phyloP scores from a whole-genome alignment of 2,329 filamentous ascomycete genomes.

The Xylaria sp. region DNA sequence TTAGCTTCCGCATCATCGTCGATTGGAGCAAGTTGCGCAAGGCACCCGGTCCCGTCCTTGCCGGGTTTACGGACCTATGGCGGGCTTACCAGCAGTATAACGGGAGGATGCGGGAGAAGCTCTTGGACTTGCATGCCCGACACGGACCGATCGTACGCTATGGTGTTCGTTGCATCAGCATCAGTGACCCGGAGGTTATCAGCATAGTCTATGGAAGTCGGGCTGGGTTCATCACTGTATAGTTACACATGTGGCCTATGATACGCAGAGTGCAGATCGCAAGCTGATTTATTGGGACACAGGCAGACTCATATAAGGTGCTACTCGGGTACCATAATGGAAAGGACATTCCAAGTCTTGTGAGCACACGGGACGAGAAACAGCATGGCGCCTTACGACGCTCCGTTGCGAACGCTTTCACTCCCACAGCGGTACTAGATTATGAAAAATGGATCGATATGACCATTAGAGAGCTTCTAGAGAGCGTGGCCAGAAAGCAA shows the following conservation, averaged over 20 bases:
- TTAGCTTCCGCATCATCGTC: constrained; percentile 21
- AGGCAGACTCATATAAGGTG: constrained; percentile 37
- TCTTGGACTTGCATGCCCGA: constrained; percentile 31
- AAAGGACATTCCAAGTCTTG: constrained; percentile 35
- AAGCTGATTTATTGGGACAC: background rate
- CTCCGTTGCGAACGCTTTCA: constrained; percentile 37
- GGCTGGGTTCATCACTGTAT: constrained; percentile 34
- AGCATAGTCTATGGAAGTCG: constrained; percentile 36
- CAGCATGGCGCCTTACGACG: constrained; percentile 34
- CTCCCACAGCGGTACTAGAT: constrained; percentile 31
- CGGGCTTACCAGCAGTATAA: constrained; percentile 35
- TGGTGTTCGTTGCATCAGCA: constrained; percentile 35
- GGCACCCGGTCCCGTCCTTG: constrained; percentile 32
- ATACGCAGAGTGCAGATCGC: background rate
- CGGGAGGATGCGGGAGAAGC: constrained; percentile 32
- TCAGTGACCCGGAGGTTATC: constrained; percentile 37
- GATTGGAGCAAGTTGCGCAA: constrained; percentile 35
- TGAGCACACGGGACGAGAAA: constrained; percentile 34
- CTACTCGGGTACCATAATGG: constrained; percentile 33
- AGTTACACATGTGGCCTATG: background rate
- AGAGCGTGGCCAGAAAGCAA: constrained; percentile 17
- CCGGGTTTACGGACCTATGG: constrained; percentile 36
- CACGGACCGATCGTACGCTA: constrained; percentile 36
- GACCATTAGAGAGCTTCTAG: constrained; percentile 32
- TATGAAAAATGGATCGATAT: constrained; percentile 36